Percentiles rank a stretch among this genome's conserved stretches.
These are phyloP conservation scores for Phytophthora boehmeriae DNA, from an alignment of 352 stramenopile genomes.

Conservation along the genomic window DNA sequence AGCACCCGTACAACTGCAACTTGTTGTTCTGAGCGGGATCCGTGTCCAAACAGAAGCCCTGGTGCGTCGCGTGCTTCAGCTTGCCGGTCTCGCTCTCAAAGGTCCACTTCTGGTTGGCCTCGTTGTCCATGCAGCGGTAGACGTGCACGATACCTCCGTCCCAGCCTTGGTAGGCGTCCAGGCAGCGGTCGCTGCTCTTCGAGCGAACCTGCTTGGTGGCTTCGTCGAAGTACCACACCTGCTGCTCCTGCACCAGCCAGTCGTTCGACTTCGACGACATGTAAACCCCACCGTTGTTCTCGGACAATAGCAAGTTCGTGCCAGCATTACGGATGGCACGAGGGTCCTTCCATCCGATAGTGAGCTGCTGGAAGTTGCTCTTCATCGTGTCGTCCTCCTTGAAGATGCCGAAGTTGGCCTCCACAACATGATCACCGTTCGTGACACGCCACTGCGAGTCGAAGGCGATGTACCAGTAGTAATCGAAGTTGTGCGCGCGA, in stretches of 20 bases:
- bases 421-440: constrained; percentile 55
- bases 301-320: constrained; percentile 39
- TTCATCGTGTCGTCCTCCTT: constrained; percentile 60
- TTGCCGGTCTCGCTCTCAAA: constrained; percentile 53
- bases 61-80: constrained; percentile 48
- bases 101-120: constrained; percentile 72
- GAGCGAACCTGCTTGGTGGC: constrained; percentile 58
- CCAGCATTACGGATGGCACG: constrained; percentile 38
- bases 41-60: constrained; percentile 65
- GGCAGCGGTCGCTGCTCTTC: constrained; percentile 69
- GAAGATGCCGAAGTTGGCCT: constrained; percentile 73
- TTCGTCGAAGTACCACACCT: constrained; percentile 72
- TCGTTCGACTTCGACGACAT: constrained; percentile 48
- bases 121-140: constrained; percentile 54
- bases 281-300: constrained; percentile 41
- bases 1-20: constrained; percentile 67
- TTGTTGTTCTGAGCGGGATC: constrained; percentile 53
- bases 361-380: constrained; percentile 53
- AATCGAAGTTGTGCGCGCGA: constrained; percentile 48
- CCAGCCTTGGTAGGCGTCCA: constrained; percentile 60
- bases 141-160: constrained; percentile 61
- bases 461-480: constrained; percentile 81
- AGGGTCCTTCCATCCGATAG: constrained; percentile 36
- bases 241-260: constrained; percentile 58
- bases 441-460: constrained; percentile 64